phyloP scores from a whole-genome alignment of 2,329 filamentous ascomycete species.

The Fusarium liriodendri region DNA sequence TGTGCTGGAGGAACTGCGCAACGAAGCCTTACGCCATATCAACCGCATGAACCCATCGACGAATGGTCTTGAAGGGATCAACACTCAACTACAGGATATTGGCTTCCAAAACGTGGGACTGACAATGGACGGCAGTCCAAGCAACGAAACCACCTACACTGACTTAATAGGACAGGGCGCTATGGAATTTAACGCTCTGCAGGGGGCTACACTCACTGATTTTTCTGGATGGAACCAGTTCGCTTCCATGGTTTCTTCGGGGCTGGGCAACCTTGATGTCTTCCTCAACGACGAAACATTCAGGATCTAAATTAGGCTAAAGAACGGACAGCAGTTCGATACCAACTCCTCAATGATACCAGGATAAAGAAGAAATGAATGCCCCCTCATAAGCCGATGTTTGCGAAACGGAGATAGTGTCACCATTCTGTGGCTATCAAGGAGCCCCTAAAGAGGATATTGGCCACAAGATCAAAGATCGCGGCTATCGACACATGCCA shows the following conservation, averaged over 20 bases:
- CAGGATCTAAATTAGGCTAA: background rate
- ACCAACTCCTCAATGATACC: background rate
- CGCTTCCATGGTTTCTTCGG: conserved; percentile 42
- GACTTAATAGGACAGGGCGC: conserved; percentile 33
- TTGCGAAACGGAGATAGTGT: background rate
- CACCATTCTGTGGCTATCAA: background rate
- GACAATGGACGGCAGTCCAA: conserved; percentile 25
- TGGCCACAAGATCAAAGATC: background rate
- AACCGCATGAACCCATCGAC: conserved; percentile 32
- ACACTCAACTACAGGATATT: conserved; percentile 9
- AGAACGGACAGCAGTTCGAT: background rate
- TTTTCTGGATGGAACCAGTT: conserved; percentile 40
- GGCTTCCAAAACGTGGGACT: conserved; percentile 18
- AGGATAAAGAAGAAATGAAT: background rate
- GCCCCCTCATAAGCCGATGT: background rate
- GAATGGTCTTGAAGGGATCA: conserved; percentile 1
- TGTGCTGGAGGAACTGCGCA: conserved; percentile 35
- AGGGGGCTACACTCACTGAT: conserved; percentile 27
- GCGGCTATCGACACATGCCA: background rate
- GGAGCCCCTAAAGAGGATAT: background rate
- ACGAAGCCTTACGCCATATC: conserved; percentile 37
- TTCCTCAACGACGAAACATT: conserved; percentile 38
- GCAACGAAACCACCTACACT: conserved; percentile 34
- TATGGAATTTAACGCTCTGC: conserved; percentile 40
- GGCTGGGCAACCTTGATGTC: conserved; percentile 39